phyloP scores from a whole-genome alignment of 768 basidiomycete genomes.

The Candolleomyces aberdarensis region DNA sequence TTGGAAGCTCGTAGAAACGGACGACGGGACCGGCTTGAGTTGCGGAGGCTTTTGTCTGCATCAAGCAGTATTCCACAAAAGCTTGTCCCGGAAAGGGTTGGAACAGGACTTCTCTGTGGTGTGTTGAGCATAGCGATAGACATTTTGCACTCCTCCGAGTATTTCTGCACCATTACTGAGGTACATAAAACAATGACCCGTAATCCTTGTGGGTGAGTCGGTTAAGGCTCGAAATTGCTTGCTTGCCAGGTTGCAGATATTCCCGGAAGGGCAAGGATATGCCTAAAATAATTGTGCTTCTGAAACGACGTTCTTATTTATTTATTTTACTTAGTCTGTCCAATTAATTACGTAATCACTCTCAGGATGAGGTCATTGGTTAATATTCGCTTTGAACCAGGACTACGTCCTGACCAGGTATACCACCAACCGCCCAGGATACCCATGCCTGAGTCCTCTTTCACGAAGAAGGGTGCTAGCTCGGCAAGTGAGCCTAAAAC shows the following conservation, averaged over 20 bases:
- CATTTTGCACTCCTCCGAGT: too few relatives aligned
- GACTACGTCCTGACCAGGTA: not conserved
- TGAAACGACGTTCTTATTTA: not conserved
- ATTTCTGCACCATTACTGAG: too few relatives aligned
- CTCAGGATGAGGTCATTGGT: constrained; percentile 1
- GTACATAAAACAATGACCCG: not conserved
- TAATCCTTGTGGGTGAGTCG: not conserved
- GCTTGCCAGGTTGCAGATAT: not conserved
- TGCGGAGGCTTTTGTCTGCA: too few relatives aligned
- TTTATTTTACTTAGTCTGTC: not conserved
- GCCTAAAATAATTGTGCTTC: not conserved
- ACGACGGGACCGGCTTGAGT: too few relatives aligned
- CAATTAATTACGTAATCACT: not conserved
- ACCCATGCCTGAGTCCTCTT: constrained; percentile 8
- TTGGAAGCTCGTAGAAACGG: too few relatives aligned
- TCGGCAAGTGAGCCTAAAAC: constrained; percentile 45
- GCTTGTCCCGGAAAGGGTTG: too few relatives aligned
- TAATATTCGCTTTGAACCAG: not conserved
- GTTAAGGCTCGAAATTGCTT: not conserved
- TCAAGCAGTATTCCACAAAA: too few relatives aligned
- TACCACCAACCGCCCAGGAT: constrained; percentile 6
- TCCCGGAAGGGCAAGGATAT: constrained; percentile 1
- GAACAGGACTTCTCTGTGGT: too few relatives aligned
- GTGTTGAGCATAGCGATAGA: too few relatives aligned
- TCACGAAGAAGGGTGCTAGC: not conserved